Base-by-base conservation (phyloP, 2,329 filamentous ascomycete species). In the Aspergillus spinulosporus region DNA sequence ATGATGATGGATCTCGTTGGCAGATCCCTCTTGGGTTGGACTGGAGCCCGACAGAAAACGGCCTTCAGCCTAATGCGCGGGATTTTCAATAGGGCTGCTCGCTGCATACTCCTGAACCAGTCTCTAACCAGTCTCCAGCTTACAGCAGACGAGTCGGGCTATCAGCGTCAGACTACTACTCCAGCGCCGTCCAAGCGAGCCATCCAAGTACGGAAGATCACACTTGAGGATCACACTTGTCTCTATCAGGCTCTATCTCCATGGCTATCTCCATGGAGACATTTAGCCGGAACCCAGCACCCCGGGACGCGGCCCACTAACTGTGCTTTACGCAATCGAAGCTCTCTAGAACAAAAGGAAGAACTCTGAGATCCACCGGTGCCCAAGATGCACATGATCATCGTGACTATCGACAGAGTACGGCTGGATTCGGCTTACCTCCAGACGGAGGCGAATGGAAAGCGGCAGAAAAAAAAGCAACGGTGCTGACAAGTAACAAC, bases 261-360 rank as follows among this genome's bases (percentile, higher is more conserved):
- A 37, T 12, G 7, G 11, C 34, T 37, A 37, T 12, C 9, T 21
- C 21, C 21, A 21, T 21, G 21, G 21, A 21, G 21, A 21, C 21
- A 21, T 21, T 4, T 37, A 12, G 34, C 34, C 34, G 34, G 9
- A 37, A 59, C 56, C 61, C 59, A 61, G 52, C 31, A 31, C 56
- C 52, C 45, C 58, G 59, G 61, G 56, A 60, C 59, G 48, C 48
- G 47, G 54, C 44, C 55, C 54, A 50, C 56, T 54, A 37, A 46
- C 52, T 57, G 56, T 44, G 31, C 51, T 60, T 60, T 62, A 61
- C 57, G 57, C 58, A 61, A 63, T 65, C 55, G 63, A 65, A 64
- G 63, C 53, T 44, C 51, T 56, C 52, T 65, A 58, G 63, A 65
- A 65, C 59, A 56, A 53, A 64, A 64, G 58, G 63, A 65, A 65